Percentiles rank a stretch among this genome's conserved stretches.
These are phyloP conservation scores for Ceratorhiza oryzae-sativae DNA, from an alignment of 1,284 basidiomycete species.

Conservation along the genomic window DNA sequence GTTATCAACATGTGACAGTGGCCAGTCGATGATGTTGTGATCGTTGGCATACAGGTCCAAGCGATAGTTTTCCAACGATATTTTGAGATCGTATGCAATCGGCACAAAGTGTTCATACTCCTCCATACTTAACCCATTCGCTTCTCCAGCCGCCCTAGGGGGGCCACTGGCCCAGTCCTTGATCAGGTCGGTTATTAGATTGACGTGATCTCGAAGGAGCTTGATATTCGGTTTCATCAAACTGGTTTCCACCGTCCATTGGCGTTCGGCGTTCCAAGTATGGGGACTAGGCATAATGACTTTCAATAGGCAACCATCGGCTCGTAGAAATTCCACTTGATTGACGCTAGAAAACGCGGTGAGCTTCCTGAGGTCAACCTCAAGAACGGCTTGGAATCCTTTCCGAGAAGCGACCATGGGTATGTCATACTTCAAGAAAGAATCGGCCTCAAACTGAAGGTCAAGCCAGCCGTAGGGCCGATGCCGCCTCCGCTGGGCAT, in stretches of 20 bases:
- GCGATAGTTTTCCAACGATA: constrained; percentile 77
- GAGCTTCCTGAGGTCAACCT: constrained; percentile 84
- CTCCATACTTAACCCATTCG: constrained; percentile 47
- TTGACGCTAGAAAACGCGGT: constrained; percentile 84
- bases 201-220: constrained; percentile 88
- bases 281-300: constrained; percentile 54
- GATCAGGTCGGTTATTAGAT: constrained; percentile 87
- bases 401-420: constrained; percentile 75
- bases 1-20: constrained; percentile 78
- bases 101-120: constrained; percentile 86
- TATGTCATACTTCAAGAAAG: constrained; percentile 81
- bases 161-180: constrained; percentile 88
- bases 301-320: constrained; percentile 65
- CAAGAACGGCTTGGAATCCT: constrained; percentile 80
- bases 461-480: constrained; percentile 72
- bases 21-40: constrained; percentile 93
- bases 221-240: constrained; percentile 76
- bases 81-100: constrained; percentile 72
- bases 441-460: constrained; percentile 76
- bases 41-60: constrained; percentile 90
- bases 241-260: constrained; percentile 76
- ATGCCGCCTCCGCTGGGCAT: constrained; percentile 62
- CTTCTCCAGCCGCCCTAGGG: background rate
- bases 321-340: constrained; percentile 75
- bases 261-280: constrained; percentile 63